A percentile compares a stretch with the other conserved stretches of the same genome.
Conservation (phyloP, 306 rosid genomes). For the Begonia fuchsioides region DNA sequence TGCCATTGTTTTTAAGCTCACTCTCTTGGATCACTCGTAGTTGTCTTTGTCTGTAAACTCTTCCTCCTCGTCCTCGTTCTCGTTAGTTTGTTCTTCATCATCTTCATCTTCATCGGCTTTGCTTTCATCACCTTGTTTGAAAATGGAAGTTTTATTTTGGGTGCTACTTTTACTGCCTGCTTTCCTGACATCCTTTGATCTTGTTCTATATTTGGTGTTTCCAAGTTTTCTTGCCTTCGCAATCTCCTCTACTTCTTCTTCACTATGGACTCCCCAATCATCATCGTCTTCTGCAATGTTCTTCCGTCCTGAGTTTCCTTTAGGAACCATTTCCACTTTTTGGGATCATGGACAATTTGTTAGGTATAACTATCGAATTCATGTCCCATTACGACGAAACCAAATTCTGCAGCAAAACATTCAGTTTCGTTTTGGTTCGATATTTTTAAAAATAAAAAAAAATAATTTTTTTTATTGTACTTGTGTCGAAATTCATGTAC, state of each 20-base stretch:
- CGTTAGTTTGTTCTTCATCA: slow-evolving; percentile 31
- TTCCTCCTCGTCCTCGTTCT: slow-evolving; percentile 23
- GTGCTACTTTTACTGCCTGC: slow-evolving; percentile 14
- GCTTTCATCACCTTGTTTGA: slow-evolving; percentile 3
- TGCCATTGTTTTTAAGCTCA: neutral
- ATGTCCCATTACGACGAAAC: slow-evolving; percentile 56
- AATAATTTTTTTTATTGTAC: no score
- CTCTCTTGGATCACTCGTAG: slow-evolving; percentile 8
- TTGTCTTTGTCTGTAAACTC: slow-evolving; percentile 22
- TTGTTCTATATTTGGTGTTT: slow-evolving; percentile 63
- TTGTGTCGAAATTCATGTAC: no score
- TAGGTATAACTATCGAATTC: slow-evolving; percentile 70
- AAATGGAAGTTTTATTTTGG: slow-evolving; percentile 18
- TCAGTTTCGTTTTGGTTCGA: no score
- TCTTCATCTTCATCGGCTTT: neutral
- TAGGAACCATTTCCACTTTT: slow-evolving; percentile 75
- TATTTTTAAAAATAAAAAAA: no score
- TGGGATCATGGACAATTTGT: slow-evolving; percentile 29
- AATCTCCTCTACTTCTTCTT: slow-evolving; percentile 28
- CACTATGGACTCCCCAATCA: slow-evolving; percentile 59
- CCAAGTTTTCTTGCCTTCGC: no score
- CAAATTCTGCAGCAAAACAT: slow-evolving; percentile 57
- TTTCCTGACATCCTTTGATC: slow-evolving; percentile 25
- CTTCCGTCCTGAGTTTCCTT: slow-evolving; percentile 35
- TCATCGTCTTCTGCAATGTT: slow-evolving; percentile 26